Evolutionary conservation across 768 basidiomycete genomes (phyloP), one percentile per base, ranked within the genome.

Genomic region (Mrakia frigida): DNA sequence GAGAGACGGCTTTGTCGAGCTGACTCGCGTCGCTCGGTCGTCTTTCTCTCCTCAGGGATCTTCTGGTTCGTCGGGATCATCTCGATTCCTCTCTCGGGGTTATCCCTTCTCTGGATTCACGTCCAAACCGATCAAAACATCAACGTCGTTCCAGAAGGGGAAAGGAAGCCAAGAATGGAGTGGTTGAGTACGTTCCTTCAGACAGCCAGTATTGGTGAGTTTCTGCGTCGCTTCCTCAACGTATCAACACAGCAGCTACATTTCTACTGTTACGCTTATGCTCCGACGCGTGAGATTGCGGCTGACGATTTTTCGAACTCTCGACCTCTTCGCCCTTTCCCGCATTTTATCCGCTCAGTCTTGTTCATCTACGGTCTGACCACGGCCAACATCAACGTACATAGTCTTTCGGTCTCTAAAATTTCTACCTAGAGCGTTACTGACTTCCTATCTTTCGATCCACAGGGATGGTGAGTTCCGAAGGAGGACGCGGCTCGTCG

Each of bases 61-160:
- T 79, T 78, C 52, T 74, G 72, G 59, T 46, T 79, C 31, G 50
- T 76, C 37, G 63, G 77, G 1, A 78, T 79, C 53, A 69, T 76
- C 35, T 56, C 60, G 60, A 39, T 78, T 46, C 79, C 77, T 0
- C 70, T 76, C 31, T 59, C 77, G 3, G 18, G 71, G 28, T 10
- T 74, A 9, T 60, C 74, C 43, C 69, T 56, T 33, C 28, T 76
- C 41, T n/a, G 77, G 63, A 73, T 79, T 16, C 79, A 74, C 80
- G 28, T 21, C 28, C 61, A 85, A 25, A 52, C 84, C 6, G 87
- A 86, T 74, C 79, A 81, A 25, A 79, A 83, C 76, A 63, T 85
- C 25, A 83, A 84, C 4, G 79, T 80, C 4, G 79, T 80, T 76
- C 39, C 79, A 67, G 78, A 81, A 67, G 78, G 80, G 3, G 80